Evolutionary conservation across 768 basidiomycete species (phyloP).

Genomic region (Boletus rubescentipes): DNA sequence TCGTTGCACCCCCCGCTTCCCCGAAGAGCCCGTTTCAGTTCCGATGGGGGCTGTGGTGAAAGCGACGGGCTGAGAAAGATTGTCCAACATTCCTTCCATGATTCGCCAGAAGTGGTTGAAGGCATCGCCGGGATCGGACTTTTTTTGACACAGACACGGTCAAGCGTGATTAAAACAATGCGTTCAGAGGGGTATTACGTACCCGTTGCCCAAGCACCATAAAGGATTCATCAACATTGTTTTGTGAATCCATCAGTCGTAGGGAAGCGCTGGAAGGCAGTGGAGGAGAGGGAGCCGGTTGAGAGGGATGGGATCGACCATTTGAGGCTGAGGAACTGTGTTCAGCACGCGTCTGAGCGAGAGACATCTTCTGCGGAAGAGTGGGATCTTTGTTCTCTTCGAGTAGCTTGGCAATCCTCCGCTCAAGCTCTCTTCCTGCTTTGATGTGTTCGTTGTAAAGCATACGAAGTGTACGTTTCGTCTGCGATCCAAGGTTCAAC

Average conservation of each 20-base stretch:
- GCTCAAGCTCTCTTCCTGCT: conserved; percentile 66
- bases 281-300: conserved; percentile 45
- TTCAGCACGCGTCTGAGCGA: conserved; percentile 23
- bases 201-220: conserved; percentile 84
- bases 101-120: conserved; percentile 91
- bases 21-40: conserved; percentile 30
- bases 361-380: conserved; percentile 58
- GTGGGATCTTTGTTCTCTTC: conserved; percentile 78
- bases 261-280: conserved; percentile 40
- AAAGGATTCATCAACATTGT: conserved; percentile 82
- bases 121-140: conserved; percentile 82
- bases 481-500: conserved; percentile 40
- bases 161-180: background rate
- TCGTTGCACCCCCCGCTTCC: conserved; percentile 34
- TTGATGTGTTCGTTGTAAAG: conserved; percentile 74
- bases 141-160: conserved; percentile 2
- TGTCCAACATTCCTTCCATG: conserved; percentile 83
- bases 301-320: conserved; percentile 13
- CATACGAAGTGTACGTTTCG: conserved; percentile 74
- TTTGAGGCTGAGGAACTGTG: conserved; percentile 19
- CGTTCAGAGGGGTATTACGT: conserved; percentile 16
- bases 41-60: conserved; percentile 80
- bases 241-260: conserved; percentile 49
- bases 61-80: conserved; percentile 76
- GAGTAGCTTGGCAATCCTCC: conserved; percentile 67